A percentile compares a stretch with the other conserved stretches of the same genome.
These are phyloP conservation scores for Cladophialophora carrionii DNA, from an alignment of 2,329 filamentous ascomycete species.

Conservation along the genomic window DNA sequence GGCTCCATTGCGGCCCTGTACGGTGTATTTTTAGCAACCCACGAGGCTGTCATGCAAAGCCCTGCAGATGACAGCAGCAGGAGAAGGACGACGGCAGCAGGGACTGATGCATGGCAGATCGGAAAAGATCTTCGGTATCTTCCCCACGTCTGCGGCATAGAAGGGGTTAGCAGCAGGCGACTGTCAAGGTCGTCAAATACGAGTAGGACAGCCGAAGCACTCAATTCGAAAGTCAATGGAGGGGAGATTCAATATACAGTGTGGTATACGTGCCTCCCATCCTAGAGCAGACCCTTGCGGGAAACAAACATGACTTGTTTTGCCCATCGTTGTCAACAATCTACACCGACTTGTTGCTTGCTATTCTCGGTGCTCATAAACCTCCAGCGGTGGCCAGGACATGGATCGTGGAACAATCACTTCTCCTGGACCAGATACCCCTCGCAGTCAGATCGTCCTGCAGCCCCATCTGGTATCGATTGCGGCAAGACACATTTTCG, in stretches of 20 bases:
- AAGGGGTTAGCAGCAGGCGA: background rate
- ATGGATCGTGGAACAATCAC: background rate
- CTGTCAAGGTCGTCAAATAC: background rate
- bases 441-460: background rate
- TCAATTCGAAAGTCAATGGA: background rate
- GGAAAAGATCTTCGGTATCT: background rate
- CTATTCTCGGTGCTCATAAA: background rate
- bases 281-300: background rate
- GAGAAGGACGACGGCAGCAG: background rate
- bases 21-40: slow-evolving; percentile 15
- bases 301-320: background rate
- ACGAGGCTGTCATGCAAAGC: slow-evolving; percentile 11
- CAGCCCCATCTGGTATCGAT: background rate
- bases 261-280: background rate
- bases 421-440: background rate
- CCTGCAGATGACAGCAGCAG: slow-evolving; percentile 7
- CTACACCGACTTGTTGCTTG: background rate
- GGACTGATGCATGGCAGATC: background rate
- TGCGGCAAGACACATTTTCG: background rate
- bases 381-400: too few relatives aligned
- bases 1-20: background rate
- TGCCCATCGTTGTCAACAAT: background rate
- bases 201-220: background rate
- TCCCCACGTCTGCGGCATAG: background rate
- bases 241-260: background rate